phyloP scores from a whole-genome alignment of 345 rosid genomes.

The Lumnitzera littorea region DNA sequence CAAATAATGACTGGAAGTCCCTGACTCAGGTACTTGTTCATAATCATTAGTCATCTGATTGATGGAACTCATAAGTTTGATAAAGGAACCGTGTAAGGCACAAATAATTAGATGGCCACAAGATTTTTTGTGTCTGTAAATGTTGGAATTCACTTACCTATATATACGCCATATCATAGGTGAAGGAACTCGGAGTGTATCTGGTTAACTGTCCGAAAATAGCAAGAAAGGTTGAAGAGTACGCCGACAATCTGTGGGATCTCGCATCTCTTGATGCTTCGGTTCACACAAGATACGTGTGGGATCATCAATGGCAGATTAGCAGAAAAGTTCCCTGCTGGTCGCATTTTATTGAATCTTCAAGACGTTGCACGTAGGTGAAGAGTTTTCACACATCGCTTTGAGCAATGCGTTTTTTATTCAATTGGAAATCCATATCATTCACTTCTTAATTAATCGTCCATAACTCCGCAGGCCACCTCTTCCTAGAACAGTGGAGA shows the following conservation, averaged over 20 bases:
- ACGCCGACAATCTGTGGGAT: conserved; percentile 60
- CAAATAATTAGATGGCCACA: too few relatives aligned
- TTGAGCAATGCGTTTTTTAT: neutral
- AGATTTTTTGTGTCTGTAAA: too few relatives aligned
- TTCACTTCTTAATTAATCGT: neutral
- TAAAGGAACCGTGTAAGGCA: too few relatives aligned
- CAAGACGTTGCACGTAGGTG: conserved; percentile 52
- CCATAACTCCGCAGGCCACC: conserved; percentile 40
- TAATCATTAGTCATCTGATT: too few relatives aligned
- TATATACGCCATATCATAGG: conserved; percentile 21
- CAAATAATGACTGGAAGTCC: conserved; percentile 94
- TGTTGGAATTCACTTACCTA: too few relatives aligned
- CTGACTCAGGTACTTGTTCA: conserved; percentile 58
- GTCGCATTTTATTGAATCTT: conserved; percentile 59
- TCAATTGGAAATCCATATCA: neutral
- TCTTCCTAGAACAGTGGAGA: conserved; percentile 46
- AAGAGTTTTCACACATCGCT: neutral
- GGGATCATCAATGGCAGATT: conserved; percentile 68
- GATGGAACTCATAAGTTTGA: too few relatives aligned
- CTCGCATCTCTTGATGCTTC: conserved; percentile 56
- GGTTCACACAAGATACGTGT: conserved; percentile 32
- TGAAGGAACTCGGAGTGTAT: conserved; percentile 82
- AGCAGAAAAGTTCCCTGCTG: conserved; percentile 83
- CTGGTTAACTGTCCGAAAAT: conserved; percentile 58
- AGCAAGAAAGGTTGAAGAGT: conserved; percentile 43